Conservation (phyloP, 176 grass and related monocot genomes). For the Aechmea fasciata region DNA sequence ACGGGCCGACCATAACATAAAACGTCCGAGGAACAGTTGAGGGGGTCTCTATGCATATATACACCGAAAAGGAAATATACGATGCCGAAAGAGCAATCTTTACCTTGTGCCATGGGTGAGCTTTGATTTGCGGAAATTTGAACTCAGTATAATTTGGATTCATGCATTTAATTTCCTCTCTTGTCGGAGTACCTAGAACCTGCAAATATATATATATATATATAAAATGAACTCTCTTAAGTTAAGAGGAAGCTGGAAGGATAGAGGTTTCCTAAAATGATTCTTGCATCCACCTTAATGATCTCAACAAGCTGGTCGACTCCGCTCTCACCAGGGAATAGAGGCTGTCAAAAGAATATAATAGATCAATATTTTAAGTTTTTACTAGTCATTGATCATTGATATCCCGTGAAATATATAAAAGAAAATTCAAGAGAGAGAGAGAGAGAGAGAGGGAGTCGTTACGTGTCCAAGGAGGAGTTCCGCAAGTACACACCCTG, state of each 20-base stretch:
- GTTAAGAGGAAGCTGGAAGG: neutral
- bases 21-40: too few species aligned
- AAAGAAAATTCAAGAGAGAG: neutral
- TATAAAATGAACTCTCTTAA: neutral
- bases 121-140: conserved; percentile 22
- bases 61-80: neutral
- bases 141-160: conserved; percentile 17
- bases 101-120: conserved; percentile 18
- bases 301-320: conserved; percentile 66
- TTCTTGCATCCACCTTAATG: conserved; percentile 32
- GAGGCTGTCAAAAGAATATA: conserved; percentile 30
- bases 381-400: too few species aligned
- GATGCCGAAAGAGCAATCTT: neutral
- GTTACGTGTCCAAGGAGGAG: conserved; percentile 58
- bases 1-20: too few species aligned
- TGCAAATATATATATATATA: neutral
- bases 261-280: neutral
- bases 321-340: conserved; percentile 51
- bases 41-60: too few species aligned
- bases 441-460: neutral
- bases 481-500: conserved; percentile 65
- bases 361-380: neutral
- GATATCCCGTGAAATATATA: too few species aligned
- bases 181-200: conserved; percentile 18
- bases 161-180: conserved; percentile 22